phyloP scores from a whole-genome alignment of 225 moss, liverwort and hornwort genomes.

The Sphagnum contortum region DNA sequence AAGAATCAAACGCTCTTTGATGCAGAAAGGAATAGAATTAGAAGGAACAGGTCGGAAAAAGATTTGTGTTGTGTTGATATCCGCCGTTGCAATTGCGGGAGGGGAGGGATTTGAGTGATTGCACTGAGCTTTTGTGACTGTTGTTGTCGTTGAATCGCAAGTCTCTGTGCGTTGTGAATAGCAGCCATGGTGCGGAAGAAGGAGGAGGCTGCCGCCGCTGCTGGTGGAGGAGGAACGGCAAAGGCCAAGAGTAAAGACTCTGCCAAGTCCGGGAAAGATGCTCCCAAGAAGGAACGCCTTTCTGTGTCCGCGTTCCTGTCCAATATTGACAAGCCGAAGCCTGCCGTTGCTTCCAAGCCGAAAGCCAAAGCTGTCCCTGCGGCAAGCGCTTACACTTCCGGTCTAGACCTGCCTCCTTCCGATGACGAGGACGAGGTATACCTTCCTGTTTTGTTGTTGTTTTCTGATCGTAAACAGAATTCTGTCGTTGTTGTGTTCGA shows the following conservation, averaged over 20 bases:
- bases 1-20: too few species aligned
- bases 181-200: conserved; percentile 71
- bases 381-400: conserved; percentile 33
- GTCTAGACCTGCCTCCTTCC: conserved; percentile 76
- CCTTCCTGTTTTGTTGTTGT: not conserved
- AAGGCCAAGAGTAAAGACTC: conserved; percentile 34
- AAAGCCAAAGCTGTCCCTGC: conserved; percentile 25
- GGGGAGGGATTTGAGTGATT: too few species aligned
- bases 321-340: conserved; percentile 53
- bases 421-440: conserved; percentile 65
- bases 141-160: too few species aligned
- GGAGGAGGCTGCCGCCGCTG: conserved; percentile 34
- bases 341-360: conserved; percentile 15
- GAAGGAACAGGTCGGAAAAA: too few species aligned
- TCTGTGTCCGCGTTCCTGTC: conserved; percentile 67
- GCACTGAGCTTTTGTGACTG: too few species aligned
- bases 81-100: too few species aligned
- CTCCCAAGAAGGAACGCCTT: conserved; percentile 53
- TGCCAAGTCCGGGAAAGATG: conserved; percentile 20
- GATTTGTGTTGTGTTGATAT: too few species aligned
- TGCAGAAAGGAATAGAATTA: too few species aligned
- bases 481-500: too few species aligned
- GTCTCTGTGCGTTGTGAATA: too few species aligned
- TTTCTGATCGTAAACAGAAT: not conserved
- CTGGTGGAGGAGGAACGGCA: conserved; percentile 7